Evolutionary conservation across 148 eudicot genomes (phyloP).

Genomic region (Rhododendron molle): DNA sequence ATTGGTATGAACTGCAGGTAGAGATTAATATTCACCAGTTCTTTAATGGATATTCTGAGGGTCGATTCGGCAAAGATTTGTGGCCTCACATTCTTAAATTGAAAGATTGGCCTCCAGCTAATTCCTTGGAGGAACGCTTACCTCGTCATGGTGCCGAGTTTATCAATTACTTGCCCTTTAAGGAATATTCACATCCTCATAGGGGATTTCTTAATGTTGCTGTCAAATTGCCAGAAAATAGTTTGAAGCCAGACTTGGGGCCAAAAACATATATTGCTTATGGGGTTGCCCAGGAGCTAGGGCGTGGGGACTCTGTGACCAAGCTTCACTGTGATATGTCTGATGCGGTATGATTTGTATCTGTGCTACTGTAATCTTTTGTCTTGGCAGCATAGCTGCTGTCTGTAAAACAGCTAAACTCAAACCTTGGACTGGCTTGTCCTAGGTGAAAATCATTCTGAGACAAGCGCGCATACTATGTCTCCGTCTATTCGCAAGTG

Average conservation of each 20-base stretch:
- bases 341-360: constrained; percentile 34
- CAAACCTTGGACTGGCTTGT: neutral
- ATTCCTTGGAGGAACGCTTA: constrained; percentile 39
- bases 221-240: constrained; percentile 37
- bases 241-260: constrained; percentile 59
- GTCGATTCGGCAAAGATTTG: constrained; percentile 22
- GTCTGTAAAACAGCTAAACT: neutral
- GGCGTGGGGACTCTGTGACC: constrained; percentile 43
- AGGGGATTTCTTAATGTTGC: constrained; percentile 57
- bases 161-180: constrained; percentile 49
- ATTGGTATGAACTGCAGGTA: constrained; percentile 18
- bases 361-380: neutral
- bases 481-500: neutral
- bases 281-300: constrained; percentile 55
- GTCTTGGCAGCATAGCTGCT: neutral
- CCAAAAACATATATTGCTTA: constrained; percentile 72
- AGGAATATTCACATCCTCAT: constrained; percentile 58
- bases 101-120: constrained; percentile 67
- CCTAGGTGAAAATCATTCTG: neutral
- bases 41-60: constrained; percentile 48
- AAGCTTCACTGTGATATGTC: neutral
- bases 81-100: constrained; percentile 62
- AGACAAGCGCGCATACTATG: neutral
- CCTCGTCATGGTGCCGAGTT: constrained; percentile 71
- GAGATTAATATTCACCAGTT: constrained; percentile 54